Base-by-base conservation (phyloP, 2,329 filamentous ascomycete genomes). In the Diaporthe helianthi region DNA sequence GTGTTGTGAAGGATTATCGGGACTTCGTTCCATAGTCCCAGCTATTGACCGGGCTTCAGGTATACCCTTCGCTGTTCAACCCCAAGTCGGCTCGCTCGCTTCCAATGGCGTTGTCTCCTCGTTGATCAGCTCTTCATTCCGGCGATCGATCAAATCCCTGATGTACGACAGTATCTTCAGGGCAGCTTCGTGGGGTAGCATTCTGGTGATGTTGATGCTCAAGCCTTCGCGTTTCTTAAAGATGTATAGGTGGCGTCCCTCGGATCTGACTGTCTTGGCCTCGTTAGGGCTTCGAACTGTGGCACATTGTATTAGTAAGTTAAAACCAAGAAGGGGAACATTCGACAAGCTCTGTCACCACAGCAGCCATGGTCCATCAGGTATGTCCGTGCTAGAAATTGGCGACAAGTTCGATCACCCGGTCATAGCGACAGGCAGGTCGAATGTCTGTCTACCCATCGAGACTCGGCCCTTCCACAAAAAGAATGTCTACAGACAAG, bases 121-220 rank as follows among this genome's bases (percentile, higher is more conserved):
- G 36, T 67, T 70, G 52, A 68, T 69, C 26, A 67, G 65, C 55
- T 72, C 71, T 10, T 69, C 69, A 44, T 72, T 73, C 19, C 69
- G 68, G 51, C 72, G 74, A 15, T 38, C 71, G 29, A 75, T 72
- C 36, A 74, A 26, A 12, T 69, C 70, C 29, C 72, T 73, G 36
- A 76, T 71, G 44, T 76, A 75, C 22, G 72, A 72, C 17, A 78
- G 65, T 31, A 79, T 76, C 67, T 74, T 70, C 61, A 78, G 68
- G 19, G 76, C 76, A 38, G 74, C 74, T 49, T 75, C 74, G 49
- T 74, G 73, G 19, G 70, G 69, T 4, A 54, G 52, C 69, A 70
- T 73, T 12, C 58, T 58, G n/a, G 75, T 76, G 33, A 75, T 73
- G 64, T 78, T 72, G 49, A 79, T 70, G 26, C 64, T 74, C 33